A percentile compares a stretch with the other conserved stretches of the same genome.
These are phyloP conservation scores for Acacia acuminata DNA, from an alignment of 306 rosid genomes.

Conservation along the genomic window DNA sequence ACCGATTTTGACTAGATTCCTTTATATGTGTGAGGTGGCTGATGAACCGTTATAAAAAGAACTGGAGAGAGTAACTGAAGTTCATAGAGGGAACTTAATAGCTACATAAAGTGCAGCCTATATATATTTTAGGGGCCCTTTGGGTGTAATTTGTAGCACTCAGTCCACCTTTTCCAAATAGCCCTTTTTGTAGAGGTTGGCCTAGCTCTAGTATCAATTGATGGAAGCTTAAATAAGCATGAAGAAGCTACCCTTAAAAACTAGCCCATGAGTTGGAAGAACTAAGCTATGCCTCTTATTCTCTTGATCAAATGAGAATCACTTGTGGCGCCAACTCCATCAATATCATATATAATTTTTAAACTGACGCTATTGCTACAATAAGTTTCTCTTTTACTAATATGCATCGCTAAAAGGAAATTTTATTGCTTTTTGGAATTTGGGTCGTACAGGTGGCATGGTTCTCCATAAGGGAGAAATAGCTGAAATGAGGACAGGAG, in stretches of 20 bases:
- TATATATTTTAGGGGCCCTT: neutral
- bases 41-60: neutral
- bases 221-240: neutral
- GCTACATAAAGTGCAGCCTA: neutral
- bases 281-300: neutral
- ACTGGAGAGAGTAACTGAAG: neutral
- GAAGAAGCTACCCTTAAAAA: neutral
- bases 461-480: constrained; percentile 98
- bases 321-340: neutral
- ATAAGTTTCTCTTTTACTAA: neutral
- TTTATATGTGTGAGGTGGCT: neutral
- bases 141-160: neutral
- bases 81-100: neutral
- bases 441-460: constrained; percentile 71
- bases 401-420: neutral
- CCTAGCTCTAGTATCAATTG: neutral
- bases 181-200: neutral
- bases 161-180: neutral
- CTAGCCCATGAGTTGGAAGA: neutral
- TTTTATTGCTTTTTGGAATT: constrained; percentile 13
- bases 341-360: neutral
- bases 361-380: neutral
- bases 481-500: constrained; percentile 99
- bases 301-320: neutral
- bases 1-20: neutral